Evolutionary conservation across 768 basidiomycete species (phyloP).

Genomic region (Galerina marginata): DNA sequence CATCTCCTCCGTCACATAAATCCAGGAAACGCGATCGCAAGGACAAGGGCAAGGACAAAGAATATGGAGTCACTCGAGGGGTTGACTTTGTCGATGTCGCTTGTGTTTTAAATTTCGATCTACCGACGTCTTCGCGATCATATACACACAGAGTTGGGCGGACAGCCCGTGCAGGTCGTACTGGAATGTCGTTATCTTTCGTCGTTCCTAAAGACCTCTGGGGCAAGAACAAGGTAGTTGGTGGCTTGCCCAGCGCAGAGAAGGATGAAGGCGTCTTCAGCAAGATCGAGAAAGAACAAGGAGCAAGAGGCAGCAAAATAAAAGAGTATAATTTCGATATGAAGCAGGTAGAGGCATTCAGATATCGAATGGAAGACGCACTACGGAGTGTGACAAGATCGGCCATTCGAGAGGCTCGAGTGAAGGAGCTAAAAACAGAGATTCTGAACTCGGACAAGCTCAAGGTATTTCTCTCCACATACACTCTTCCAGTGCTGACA

Average conservation of each 20-base stretch:
- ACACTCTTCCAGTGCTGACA: background rate
- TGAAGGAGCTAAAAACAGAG: conserved; percentile 93
- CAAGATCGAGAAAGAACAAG: conserved; percentile 80
- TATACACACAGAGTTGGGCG: conserved; percentile 97
- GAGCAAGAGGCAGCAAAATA: conserved; percentile 59
- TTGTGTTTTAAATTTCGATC: conserved; percentile 97
- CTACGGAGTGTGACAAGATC: conserved; percentile 85
- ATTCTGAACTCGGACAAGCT: conserved; percentile 95
- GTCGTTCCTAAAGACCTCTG: conserved; percentile 73
- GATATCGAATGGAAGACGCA: conserved; percentile 98
- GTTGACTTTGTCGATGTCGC: conserved; percentile 97
- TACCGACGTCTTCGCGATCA: conserved; percentile 84
- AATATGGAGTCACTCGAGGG: conserved; percentile 94
- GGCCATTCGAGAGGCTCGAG: conserved; percentile 86
- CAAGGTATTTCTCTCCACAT: conserved; percentile 61
- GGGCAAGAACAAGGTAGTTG: conserved; percentile 79
- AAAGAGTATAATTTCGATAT: conserved; percentile 95
- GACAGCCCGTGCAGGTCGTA: conserved; percentile 93
- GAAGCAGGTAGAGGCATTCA: conserved; percentile 95
- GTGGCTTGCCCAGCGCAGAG: conserved; percentile 68
- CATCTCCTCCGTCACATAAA: conserved; percentile 42
- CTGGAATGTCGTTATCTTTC: conserved; percentile 91
- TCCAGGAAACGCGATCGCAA: conserved; percentile 56
- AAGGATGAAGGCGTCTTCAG: conserved; percentile 79
- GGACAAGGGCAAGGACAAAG: conserved; percentile 63